These are phyloP conservation scores for Collybiopsis confluens DNA, from an alignment of 768 basidiomycete species.

Conservation along the genomic window DNA sequence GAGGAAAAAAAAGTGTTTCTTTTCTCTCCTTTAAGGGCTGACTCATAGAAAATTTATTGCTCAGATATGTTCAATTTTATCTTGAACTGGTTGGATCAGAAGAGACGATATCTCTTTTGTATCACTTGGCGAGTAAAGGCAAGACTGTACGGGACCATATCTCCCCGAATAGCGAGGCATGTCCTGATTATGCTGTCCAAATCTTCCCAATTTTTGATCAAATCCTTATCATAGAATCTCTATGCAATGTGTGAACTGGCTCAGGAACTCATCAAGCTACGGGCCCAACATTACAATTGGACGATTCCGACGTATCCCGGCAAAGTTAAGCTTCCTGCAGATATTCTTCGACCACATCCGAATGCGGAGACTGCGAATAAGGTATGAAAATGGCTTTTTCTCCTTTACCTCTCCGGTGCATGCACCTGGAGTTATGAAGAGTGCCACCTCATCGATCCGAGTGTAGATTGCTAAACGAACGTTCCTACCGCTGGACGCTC, in stretches of 20 bases:
- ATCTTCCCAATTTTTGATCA: not conserved
- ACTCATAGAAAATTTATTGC: conserved; percentile 4
- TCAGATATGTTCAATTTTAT: conserved; percentile 87
- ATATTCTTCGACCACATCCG: conserved; percentile 74
- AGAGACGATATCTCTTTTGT: conserved; percentile 85
- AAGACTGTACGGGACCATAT: conserved; percentile 86
- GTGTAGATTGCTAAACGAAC: conserved; percentile 59
- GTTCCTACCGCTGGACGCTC: conserved; percentile 61
- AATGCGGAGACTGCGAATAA: conserved; percentile 60
- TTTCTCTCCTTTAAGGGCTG: not conserved
- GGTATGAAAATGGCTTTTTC: conserved; percentile 29
- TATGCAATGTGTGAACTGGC: conserved; percentile 87
- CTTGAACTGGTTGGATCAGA: conserved; percentile 68
- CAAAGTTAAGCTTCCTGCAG: conserved; percentile 72
- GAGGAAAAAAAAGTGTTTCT: conserved; percentile 25
- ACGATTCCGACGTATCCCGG: conserved; percentile 75
- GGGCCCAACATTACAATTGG: conserved; percentile 72
- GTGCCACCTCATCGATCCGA: not conserved
- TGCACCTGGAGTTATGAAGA: too few relatives aligned
- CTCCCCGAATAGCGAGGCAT: conserved; percentile 68
- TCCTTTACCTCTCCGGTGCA: not conserved
- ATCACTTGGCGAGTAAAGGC: conserved; percentile 72
- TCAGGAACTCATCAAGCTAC: conserved; percentile 76
- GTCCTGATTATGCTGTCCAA: conserved; percentile 28
- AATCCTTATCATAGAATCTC: conserved; percentile 58